A percentile compares a stretch with the other conserved stretches of the same genome.
Conservation (phyloP, 2,329 filamentous ascomycete genomes). For the Cordyceps pruinosa region DNA sequence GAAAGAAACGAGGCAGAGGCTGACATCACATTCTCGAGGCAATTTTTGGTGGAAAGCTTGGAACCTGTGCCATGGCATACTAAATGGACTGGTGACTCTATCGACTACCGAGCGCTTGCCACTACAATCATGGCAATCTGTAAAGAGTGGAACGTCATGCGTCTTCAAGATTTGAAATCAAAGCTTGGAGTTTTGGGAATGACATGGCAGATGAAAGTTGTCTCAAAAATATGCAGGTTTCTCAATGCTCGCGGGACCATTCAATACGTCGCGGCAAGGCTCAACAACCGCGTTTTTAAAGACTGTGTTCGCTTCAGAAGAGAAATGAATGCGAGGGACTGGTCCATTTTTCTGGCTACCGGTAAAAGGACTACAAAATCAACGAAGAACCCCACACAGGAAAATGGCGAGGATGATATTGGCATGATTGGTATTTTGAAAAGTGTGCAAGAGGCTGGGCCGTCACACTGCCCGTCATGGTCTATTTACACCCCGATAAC, state of each 20-base stretch:
- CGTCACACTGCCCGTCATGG: conserved; percentile 25
- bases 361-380: conserved; percentile 27
- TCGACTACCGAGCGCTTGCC: conserved; percentile 51
- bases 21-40: conserved; percentile 33
- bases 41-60: conserved; percentile 37
- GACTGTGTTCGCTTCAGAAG: conserved; percentile 54
- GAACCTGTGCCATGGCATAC: conserved; percentile 49
- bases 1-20: conserved; percentile 19
- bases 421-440: conserved; percentile 15
- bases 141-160: conserved; percentile 52
- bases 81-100: conserved; percentile 50
- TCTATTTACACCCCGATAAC: conserved; percentile 28
- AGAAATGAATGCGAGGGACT: conserved; percentile 50
- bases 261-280: conserved; percentile 50
- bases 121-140: conserved; percentile 50
- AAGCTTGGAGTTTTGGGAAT: conserved; percentile 51
- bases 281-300: conserved; percentile 49
- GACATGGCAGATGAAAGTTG: conserved; percentile 52
- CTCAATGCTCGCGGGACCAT: conserved; percentile 49
- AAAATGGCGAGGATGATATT: conserved; percentile 1
- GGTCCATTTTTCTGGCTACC: conserved; percentile 47
- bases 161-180: conserved; percentile 49
- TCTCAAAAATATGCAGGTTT: conserved; percentile 52
- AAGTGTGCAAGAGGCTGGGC: conserved; percentile 9
- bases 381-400: neutral